Conservation (phyloP, 1,284 basidiomycete genomes). For the Tylopilus orsonianus region DNA sequence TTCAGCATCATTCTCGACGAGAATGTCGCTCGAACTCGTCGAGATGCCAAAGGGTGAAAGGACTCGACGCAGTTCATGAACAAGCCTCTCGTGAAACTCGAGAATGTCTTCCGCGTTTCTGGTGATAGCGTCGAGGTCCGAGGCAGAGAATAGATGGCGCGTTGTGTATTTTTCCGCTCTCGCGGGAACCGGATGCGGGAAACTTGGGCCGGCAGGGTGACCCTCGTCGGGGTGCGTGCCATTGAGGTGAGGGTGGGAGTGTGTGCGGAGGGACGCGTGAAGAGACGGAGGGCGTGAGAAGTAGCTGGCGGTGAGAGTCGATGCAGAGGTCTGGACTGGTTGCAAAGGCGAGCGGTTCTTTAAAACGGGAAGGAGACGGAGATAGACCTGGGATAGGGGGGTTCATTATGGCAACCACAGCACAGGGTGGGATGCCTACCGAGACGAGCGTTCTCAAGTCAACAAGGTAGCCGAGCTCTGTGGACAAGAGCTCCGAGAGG, state of each 20-base stretch:
- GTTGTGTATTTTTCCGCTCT: slow-evolving; percentile 39
- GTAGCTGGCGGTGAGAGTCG: slow-evolving; percentile 42
- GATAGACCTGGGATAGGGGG: slow-evolving; percentile 29
- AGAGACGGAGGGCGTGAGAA: slow-evolving; percentile 35
- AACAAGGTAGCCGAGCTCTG: slow-evolving; percentile 78
- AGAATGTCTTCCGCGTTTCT: slow-evolving; percentile 79
- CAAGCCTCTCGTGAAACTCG: slow-evolving; percentile 70
- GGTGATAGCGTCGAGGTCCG: slow-evolving; percentile 57
- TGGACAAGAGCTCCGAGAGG: slow-evolving; percentile 77
- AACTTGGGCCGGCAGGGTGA: background rate
- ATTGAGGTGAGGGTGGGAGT: slow-evolving; percentile 21
- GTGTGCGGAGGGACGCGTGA: slow-evolving; percentile 25
- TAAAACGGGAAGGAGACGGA: slow-evolving; percentile 31
- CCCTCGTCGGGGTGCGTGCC: slow-evolving; percentile 9
- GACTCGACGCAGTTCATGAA: slow-evolving; percentile 57
- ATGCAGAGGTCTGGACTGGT: slow-evolving; percentile 32
- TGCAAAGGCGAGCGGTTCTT: slow-evolving; percentile 41
- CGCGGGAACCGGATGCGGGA: slow-evolving; percentile 9
- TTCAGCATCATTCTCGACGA: slow-evolving; percentile 13
- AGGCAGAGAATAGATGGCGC: slow-evolving; percentile 52
- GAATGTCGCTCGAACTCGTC: slow-evolving; percentile 30
- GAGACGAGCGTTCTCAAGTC: slow-evolving; percentile 76
- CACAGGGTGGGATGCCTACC: slow-evolving; percentile 41
- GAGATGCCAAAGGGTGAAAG: slow-evolving; percentile 53
- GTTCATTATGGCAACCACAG: slow-evolving; percentile 26